A percentile compares a stretch with the other conserved stretches of the same genome.
These are phyloP conservation scores for Ustilago lituana DNA, from an alignment of 1,284 basidiomycete species.

Conservation along the genomic window DNA sequence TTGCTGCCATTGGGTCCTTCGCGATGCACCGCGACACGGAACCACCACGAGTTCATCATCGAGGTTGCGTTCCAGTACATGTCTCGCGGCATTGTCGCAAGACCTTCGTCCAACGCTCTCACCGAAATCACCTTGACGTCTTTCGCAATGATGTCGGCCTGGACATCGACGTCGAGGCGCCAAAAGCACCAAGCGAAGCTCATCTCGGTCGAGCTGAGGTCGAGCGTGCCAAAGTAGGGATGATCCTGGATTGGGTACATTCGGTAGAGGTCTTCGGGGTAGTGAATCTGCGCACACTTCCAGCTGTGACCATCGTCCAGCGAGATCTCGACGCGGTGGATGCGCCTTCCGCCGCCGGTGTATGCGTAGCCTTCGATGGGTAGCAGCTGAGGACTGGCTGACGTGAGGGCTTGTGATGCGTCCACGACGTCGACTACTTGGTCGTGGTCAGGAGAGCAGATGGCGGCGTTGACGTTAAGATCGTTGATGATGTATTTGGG, in stretches of 20 bases:
- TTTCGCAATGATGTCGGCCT: constrained; percentile 67
- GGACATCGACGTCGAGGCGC: constrained; percentile 70
- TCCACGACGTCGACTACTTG: constrained; percentile 69
- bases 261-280: constrained; percentile 74
- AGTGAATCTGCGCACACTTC: constrained; percentile 71
- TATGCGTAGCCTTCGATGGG: constrained; percentile 74
- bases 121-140: constrained; percentile 71
- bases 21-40: constrained; percentile 72
- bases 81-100: constrained; percentile 71
- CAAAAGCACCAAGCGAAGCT: constrained; percentile 78
- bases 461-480: constrained; percentile 75
- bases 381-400: constrained; percentile 13
- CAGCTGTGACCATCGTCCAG: constrained; percentile 74
- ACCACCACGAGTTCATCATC: constrained; percentile 76
- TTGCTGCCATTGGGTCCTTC: constrained; percentile 58
- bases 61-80: constrained; percentile 71
- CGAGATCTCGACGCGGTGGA: constrained; percentile 75
- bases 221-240: constrained; percentile 68
- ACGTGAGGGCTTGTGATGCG: background rate
- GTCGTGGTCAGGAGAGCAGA: constrained; percentile 74
- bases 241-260: constrained; percentile 63
- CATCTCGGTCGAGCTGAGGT: constrained; percentile 72
- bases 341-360: constrained; percentile 74
- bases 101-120: constrained; percentile 73
- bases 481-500: constrained; percentile 72